Base-by-base conservation (phyloP, 306 rosid genomes). In the Lathyrus sativus region DNA sequence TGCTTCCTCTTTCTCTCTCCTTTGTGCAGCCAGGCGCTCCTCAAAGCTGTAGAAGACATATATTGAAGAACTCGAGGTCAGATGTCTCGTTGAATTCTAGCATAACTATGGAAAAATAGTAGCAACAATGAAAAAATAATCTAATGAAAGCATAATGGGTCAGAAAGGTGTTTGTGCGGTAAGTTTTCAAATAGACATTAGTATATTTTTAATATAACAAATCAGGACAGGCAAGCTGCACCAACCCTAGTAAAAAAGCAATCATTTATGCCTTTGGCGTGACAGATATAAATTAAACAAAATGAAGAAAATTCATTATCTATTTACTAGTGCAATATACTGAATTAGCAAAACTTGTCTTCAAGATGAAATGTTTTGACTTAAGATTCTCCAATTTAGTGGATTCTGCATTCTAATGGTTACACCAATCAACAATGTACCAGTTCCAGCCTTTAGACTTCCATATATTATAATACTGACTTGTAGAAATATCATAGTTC, bases 1-100 rank as follows among this genome's bases (percentile, higher is more conserved):
- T 37, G 86, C 91, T 45, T 71, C 54, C 73, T 93, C 99, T 77
- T 86, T 86, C 78, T 93, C 99, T 58, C 65, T 82, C 78, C 96
- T 84, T 79, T 93, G 99, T 70, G 96, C 95, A 74, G 90, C 91
- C 65, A 93, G 83, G 45, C 97, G 99, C 84, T 90, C 97, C 80
- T 90, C 97, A 82, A 90, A 93, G 81, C 99, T 93, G 84, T 68
- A 81, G 71, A 78, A 65, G 42, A 67, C 38, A 18, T 28, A 45
- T 18, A 75, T 54, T 26, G 43, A 67, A 67, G 55, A 68, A 54
- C 44, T 49, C 74, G 62, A 37, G 64, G n/a, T 53, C 46, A 75
- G 61, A 60, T 10, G 50, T 66, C 41, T 56, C 68, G 56, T 14
- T 72, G 48, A 41, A 31, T 39, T 57, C 73, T 49, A 59, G 18